Percentiles rank a stretch among this genome's conserved stretches.
Conservation (phyloP, 2,329 filamentous ascomycete species). For the Colletotrichum agaves region DNA sequence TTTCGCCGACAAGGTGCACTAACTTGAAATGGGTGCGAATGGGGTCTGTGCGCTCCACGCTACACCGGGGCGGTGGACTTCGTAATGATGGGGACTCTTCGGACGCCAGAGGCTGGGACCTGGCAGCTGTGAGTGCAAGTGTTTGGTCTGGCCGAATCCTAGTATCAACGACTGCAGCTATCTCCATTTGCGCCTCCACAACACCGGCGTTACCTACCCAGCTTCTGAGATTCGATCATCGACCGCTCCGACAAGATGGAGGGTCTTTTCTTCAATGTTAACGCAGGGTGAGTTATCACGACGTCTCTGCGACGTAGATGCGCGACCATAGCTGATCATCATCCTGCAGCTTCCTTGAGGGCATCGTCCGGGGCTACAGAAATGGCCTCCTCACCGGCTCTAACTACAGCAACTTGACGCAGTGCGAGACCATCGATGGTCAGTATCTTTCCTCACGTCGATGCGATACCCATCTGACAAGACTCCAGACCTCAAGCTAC, state of each 20-base stretch:
- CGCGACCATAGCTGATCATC: slow-evolving; percentile 35
- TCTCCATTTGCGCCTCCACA: slow-evolving; percentile 34
- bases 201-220: slow-evolving; percentile 28
- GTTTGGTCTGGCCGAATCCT: slow-evolving; percentile 17
- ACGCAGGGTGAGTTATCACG: slow-evolving; percentile 76
- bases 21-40: not conserved
- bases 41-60: slow-evolving; percentile 18
- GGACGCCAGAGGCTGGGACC: slow-evolving; percentile 21
- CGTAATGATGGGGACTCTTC: slow-evolving; percentile 22
- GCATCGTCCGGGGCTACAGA: slow-evolving; percentile 95
- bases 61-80: not conserved
- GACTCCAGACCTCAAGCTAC: slow-evolving; percentile 88
- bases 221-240: slow-evolving; percentile 17
- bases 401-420: slow-evolving; percentile 95
- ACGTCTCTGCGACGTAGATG: slow-evolving; percentile 16
- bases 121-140: slow-evolving; percentile 30
- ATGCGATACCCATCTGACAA: slow-evolving; percentile 31
- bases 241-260: slow-evolving; percentile 69
- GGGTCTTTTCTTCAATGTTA: slow-evolving; percentile 93
- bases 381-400: slow-evolving; percentile 89
- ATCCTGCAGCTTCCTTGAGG: slow-evolving; percentile 86
- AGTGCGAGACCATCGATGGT: slow-evolving; percentile 99
- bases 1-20: slow-evolving; percentile 17
- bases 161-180: slow-evolving; percentile 32
- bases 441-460: slow-evolving; percentile 44